A percentile compares a stretch with the other conserved stretches of the same genome.
Conservation (phyloP, 495 filamentous ascomycete genomes). For the Talaromyces wortmannii region DNA sequence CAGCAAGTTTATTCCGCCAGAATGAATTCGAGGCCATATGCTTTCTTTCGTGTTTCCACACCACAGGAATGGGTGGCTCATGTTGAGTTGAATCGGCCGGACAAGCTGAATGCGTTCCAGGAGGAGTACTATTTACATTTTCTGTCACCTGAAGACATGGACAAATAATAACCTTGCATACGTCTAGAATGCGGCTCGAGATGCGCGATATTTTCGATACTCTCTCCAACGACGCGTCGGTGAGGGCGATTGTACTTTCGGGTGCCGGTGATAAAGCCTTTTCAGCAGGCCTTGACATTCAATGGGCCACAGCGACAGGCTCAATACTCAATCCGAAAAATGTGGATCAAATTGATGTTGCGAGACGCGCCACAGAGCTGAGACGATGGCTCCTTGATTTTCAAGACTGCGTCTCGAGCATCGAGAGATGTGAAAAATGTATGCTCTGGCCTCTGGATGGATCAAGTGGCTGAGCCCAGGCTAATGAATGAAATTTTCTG, state of each 20-base stretch:
- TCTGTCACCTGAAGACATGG: too few relatives aligned
- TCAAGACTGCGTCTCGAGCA: conserved; percentile 66
- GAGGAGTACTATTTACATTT: too few relatives aligned
- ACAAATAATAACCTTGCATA: too few relatives aligned
- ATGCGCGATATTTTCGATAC: conserved; percentile 62
- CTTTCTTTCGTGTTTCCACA: too few relatives aligned
- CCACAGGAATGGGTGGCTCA: too few relatives aligned
- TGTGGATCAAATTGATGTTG: conserved; percentile 38
- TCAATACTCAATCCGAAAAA: conserved; percentile 4
- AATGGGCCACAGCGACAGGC: conserved; percentile 39
- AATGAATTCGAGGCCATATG: too few relatives aligned
- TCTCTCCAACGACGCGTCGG: conserved; percentile 64
- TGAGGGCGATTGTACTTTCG: conserved; percentile 75
- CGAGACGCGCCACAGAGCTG: conserved; percentile 58
- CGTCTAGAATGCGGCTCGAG: conserved; percentile 70
- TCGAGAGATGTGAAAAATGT: conserved; percentile 79
- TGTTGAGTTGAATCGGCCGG: too few relatives aligned
- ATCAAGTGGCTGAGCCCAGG: too few relatives aligned
- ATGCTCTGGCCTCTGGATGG: too few relatives aligned
- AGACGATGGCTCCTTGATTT: conserved; percentile 66
- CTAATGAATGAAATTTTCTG: too few relatives aligned
- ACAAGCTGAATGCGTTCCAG: too few relatives aligned
- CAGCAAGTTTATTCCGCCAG: too few relatives aligned
- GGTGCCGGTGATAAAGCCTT: conserved; percentile 83
- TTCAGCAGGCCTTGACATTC: conserved; percentile 73